Evolutionary conservation across 805 yeast species (phyloP).

Genomic region (Kluyveromyces nonfermentans): DNA sequence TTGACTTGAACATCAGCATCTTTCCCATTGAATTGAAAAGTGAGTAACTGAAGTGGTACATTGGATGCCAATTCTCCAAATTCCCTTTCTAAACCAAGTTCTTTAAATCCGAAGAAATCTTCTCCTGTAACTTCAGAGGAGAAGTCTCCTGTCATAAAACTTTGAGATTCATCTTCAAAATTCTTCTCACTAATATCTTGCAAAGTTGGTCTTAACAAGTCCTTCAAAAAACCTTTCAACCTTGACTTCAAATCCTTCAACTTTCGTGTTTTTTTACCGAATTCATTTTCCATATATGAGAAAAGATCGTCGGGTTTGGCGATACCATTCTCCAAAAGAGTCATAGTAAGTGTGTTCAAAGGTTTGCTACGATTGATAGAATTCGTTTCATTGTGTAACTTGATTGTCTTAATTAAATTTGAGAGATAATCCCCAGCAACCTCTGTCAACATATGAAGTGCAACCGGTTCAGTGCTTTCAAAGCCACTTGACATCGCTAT

Average conservation of each 20-base stretch:
- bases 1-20: constrained; percentile 49
- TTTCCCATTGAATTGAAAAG: constrained; percentile 49
- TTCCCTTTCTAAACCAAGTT: constrained; percentile 87
- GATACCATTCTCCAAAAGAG: constrained; percentile 81
- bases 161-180: constrained; percentile 86
- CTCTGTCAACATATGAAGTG: constrained; percentile 72
- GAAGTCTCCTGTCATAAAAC: constrained; percentile 90
- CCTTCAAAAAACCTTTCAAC: constrained; percentile 64
- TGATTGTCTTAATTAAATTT: constrained; percentile 63
- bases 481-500: constrained; percentile 88
- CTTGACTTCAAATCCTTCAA: constrained; percentile 59
- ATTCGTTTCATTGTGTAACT: constrained; percentile 58
- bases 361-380: constrained; percentile 27
- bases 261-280: constrained; percentile 58
- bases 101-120: constrained; percentile 95
- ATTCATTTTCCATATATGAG: constrained; percentile 62
- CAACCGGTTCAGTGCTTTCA: constrained; percentile 70
- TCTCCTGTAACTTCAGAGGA: constrained; percentile 83
- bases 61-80: constrained; percentile 75
- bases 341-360: constrained; percentile 43
- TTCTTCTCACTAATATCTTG: constrained; percentile 67
- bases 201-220: constrained; percentile 67
- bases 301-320: constrained; percentile 68
- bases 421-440: constrained; percentile 73
- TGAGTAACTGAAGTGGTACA: constrained; percentile 77